Evolutionary conservation across 805 yeast species (phyloP).

Genomic region (Nakazawaea wickerhamii): DNA sequence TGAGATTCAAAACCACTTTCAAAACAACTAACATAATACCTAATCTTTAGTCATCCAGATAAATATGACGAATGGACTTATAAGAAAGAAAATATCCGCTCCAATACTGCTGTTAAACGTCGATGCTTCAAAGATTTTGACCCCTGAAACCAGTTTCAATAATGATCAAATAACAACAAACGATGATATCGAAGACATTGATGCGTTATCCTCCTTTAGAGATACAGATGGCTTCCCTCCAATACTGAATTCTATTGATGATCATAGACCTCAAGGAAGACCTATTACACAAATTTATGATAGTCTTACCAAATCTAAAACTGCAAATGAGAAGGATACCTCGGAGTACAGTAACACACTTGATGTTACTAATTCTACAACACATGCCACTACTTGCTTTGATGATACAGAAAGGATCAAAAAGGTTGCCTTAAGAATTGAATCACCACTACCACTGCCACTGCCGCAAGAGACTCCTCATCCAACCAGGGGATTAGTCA

Average conservation of each 20-base stretch:
- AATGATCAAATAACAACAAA: neutral
- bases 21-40: too few species aligned
- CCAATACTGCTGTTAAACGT: neutral
- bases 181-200: constrained; percentile 4
- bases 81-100: neutral
- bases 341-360: neutral
- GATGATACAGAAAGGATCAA: neutral
- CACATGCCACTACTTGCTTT: neutral
- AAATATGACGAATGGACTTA: neutral
- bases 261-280: neutral
- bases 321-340: neutral
- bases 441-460: neutral
- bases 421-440: neutral
- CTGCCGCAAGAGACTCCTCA: neutral
- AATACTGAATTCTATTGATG: too few species aligned
- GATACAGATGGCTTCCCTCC: neutral
- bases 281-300: neutral
- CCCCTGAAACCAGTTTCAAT: neutral
- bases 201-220: neutral
- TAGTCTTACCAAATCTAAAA: neutral
- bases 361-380: neutral
- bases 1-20: neutral
- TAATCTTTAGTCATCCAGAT: neutral
- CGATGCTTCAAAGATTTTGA: neutral
- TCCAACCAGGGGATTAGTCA: neutral